Base-by-base conservation (phyloP, 768 basidiomycete species). In the Kondoa subrosea region DNA sequence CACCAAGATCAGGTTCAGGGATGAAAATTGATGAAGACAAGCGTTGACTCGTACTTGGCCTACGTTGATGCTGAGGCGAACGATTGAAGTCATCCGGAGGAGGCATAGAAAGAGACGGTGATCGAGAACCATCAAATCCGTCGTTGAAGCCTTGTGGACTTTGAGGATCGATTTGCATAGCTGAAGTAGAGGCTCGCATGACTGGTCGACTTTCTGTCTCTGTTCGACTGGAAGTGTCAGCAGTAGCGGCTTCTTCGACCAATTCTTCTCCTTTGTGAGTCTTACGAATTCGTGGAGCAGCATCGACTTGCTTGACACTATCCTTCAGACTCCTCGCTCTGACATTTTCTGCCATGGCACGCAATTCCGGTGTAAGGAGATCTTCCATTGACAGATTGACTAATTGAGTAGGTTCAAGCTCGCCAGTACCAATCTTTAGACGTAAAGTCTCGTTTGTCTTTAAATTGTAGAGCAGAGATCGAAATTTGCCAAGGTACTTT, bases 221-320 rank as follows among this genome's bases (percentile, higher is more conserved):
- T 12, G 3, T 63, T 27, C 29, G 29, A 33, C 3, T 59, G 58
- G 56, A 63, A 17, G 57, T 57, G 4, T 33, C 66, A 17, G 26
- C 26, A 8, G 56, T 33, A 15, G 31, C 63, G 33, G 85, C 78
- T 76, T 85, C 85, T 76, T 93, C 90, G 74, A 93, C 89, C 73
- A 89, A 86, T 80, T 91, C 86, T 70, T 91, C 78, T 65, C 90
- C 90, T 78, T 93, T 93, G 80, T 91, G 90, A 30, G 90, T 93
- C 69, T 90, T 87, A 77, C 91, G 92, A 66, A 71, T 70, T 14
- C 89, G 87, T 34, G 83, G 81, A 14, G 56, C 67, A 2, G 62
- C 68, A 34, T 82, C 80, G 27, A 83, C 82, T 40, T 76, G 73
- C 69, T 91, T 79, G 72, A 92, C 91, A 4, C 89, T 89, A 76